Percentiles rank a stretch among this genome's conserved stretches.
Conservation (phyloP, 2,329 filamentous ascomycete species). For the Alternaria solani region DNA sequence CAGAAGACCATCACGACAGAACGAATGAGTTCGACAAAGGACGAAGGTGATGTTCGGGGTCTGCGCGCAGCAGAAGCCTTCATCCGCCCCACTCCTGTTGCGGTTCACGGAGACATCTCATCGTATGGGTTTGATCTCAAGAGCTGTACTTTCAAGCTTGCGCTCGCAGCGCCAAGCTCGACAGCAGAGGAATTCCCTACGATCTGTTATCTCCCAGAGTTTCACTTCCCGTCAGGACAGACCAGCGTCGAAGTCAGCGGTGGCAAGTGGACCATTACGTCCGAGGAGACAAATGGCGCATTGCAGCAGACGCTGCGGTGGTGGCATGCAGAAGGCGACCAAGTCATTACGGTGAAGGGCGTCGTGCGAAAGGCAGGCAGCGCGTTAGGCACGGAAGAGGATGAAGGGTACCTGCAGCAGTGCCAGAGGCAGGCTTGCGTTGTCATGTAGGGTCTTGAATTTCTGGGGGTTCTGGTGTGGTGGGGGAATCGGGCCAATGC, state of each 20-base stretch:
- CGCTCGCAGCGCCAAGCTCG: conserved; percentile 67
- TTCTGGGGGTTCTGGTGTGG: conserved; percentile 17
- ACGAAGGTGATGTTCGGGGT: conserved; percentile 57
- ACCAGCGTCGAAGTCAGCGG: conserved; percentile 78
- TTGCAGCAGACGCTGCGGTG: conserved; percentile 81
- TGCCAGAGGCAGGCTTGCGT: conserved; percentile 56
- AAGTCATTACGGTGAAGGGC: conserved; percentile 79
- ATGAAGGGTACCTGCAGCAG: conserved; percentile 79
- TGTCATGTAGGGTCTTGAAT: conserved; percentile 50
- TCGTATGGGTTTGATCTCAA: conserved; percentile 83
- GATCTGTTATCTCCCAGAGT: conserved; percentile 85
- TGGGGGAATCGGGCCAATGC: conserved; percentile 18
- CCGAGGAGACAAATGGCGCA: conserved; percentile 73
- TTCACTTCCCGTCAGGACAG: conserved; percentile 82
- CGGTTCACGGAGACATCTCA: conserved; percentile 74
- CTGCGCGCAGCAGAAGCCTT: conserved; percentile 93
- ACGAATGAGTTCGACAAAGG: conserved; percentile 49
- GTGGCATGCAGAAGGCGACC: conserved; percentile 91
- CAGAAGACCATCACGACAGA: conserved; percentile 73
- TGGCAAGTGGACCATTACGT: conserved; percentile 88
- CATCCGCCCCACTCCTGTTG: conserved; percentile 82
- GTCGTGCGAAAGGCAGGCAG: conserved; percentile 66
- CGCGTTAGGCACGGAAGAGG: conserved; percentile 67
- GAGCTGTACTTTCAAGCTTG: conserved; percentile 78
- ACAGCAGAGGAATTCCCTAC: conserved; percentile 75